A percentile compares a stretch with the other conserved stretches of the same genome.
Conservation (phyloP, 495 filamentous ascomycete genomes). For the Podospora comata region DNA sequence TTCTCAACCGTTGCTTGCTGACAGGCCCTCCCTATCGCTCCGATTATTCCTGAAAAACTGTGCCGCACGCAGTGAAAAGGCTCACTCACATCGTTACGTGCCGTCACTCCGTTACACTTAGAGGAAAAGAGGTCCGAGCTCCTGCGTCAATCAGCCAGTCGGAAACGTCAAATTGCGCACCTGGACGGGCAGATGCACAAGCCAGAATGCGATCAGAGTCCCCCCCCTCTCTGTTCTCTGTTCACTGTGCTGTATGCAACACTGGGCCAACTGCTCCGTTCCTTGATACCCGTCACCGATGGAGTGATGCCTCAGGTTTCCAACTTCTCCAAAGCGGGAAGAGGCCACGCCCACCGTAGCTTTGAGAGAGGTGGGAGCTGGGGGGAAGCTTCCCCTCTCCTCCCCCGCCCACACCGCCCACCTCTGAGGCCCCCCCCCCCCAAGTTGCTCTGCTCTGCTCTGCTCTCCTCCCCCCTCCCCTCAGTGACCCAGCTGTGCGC, state of each 20-base stretch:
- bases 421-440: slow-evolving; percentile 2
- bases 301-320: slow-evolving; percentile 19
- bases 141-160: slow-evolving; percentile 17
- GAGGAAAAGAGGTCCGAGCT: slow-evolving; percentile 23
- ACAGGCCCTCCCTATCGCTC: background rate
- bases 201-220: slow-evolving; percentile 10
- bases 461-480: slow-evolving; percentile 12
- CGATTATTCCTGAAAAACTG: slow-evolving; percentile 1
- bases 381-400: slow-evolving; percentile 27
- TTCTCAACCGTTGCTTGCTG: background rate
- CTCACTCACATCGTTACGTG: background rate
- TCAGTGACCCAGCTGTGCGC: slow-evolving; percentile 5
- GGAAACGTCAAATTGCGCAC: slow-evolving; percentile 5
- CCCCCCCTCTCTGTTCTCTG: background rate
- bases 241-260: no score
- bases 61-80: slow-evolving; percentile 4
- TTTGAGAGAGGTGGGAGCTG: background rate
- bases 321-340: slow-evolving; percentile 16
- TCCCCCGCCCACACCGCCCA: slow-evolving; percentile 26
- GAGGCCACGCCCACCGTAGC: slow-evolving; percentile 8
- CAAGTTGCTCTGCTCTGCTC: slow-evolving; percentile 9
- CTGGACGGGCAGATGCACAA: background rate
- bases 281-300: background rate
- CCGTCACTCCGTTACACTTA: background rate
- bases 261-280: background rate